Evolutionary conservation across 2,329 filamentous ascomycete species (phyloP).

Genomic region (Curvularia lunata): DNA sequence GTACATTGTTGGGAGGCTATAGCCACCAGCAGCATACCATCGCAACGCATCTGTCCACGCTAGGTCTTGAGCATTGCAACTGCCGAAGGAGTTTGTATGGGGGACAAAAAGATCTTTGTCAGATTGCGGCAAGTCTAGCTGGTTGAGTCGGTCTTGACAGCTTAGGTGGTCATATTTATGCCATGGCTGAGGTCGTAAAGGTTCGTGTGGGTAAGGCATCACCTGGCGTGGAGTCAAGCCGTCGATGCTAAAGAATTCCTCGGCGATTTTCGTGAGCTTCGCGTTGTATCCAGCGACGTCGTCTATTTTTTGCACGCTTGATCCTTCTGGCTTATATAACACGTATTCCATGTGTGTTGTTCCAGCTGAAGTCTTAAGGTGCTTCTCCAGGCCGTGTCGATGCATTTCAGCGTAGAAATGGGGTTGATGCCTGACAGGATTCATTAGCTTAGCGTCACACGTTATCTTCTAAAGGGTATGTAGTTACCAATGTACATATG

Average conservation of each 20-base stretch:
- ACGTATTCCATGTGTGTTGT: background rate
- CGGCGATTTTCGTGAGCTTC: background rate
- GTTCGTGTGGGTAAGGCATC: conserved; percentile 1
- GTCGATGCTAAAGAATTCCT: background rate
- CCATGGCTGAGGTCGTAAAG: conserved; percentile 1
- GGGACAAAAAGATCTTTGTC: background rate
- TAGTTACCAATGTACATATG: conserved; percentile 1
- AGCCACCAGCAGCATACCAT: conserved; percentile 1
- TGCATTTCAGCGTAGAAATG: conserved; percentile 1
- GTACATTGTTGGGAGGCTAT: background rate
- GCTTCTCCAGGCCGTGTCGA: background rate
- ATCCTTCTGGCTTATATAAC: conserved; percentile 1
- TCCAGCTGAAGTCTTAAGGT: background rate
- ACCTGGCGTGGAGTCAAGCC: conserved; percentile 1
- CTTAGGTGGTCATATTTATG: background rate
- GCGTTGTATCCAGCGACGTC: background rate
- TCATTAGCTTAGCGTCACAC: background rate
- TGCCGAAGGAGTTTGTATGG: background rate
- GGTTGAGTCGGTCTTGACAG: conserved; percentile 1
- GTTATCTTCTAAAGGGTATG: background rate
- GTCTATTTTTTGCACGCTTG: background rate
- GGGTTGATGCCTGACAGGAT: background rate
- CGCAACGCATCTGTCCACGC: conserved; percentile 2
- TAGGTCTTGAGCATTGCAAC: background rate
- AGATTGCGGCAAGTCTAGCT: background rate